phyloP scores from a whole-genome alignment of 2,329 filamentous ascomycete genomes.

The Xylaria sp. region DNA sequence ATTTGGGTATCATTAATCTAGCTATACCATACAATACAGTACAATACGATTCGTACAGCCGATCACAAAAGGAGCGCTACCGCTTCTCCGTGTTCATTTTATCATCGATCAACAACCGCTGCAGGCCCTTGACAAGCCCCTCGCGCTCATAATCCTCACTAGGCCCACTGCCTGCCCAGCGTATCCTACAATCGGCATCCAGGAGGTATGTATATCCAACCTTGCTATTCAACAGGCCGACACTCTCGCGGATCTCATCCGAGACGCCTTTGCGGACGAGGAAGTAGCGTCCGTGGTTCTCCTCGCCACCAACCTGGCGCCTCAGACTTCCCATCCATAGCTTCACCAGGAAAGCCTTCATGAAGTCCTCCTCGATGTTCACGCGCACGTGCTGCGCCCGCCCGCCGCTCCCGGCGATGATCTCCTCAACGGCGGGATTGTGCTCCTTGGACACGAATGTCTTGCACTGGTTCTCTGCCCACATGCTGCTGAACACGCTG shows the following conservation, averaged over 20 bases:
- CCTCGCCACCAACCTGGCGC: constrained; percentile 52
- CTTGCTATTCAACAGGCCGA: constrained; percentile 82
- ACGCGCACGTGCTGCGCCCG: constrained; percentile 79
- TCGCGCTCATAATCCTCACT: constrained; percentile 70
- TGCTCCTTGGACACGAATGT: constrained; percentile 69
- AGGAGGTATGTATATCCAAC: constrained; percentile 94
- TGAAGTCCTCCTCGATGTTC: constrained; percentile 82
- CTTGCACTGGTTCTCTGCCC: constrained; percentile 81
- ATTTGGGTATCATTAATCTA: constrained; percentile 27
- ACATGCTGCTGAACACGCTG: constrained; percentile 78
- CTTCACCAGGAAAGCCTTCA: constrained; percentile 66
- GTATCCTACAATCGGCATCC: constrained; percentile 84
- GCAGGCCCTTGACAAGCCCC: constrained; percentile 68
- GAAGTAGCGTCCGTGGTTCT: constrained; percentile 66
- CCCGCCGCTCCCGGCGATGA: constrained; percentile 60
- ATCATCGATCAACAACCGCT: constrained; percentile 65
- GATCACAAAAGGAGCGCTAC: not conserved
- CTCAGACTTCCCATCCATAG: constrained; percentile 62
- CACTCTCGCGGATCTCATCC: constrained; percentile 65
- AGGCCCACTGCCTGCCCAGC: constrained; percentile 87
- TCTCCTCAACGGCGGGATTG: constrained; percentile 72
- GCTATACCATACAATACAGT: constrained; percentile 12
- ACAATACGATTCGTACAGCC: not conserved
- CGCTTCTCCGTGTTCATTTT: constrained; percentile 25
- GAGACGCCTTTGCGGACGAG: constrained; percentile 63